phyloP scores from a whole-genome alignment of 305 asterid species.

The Plantago coronopus region DNA sequence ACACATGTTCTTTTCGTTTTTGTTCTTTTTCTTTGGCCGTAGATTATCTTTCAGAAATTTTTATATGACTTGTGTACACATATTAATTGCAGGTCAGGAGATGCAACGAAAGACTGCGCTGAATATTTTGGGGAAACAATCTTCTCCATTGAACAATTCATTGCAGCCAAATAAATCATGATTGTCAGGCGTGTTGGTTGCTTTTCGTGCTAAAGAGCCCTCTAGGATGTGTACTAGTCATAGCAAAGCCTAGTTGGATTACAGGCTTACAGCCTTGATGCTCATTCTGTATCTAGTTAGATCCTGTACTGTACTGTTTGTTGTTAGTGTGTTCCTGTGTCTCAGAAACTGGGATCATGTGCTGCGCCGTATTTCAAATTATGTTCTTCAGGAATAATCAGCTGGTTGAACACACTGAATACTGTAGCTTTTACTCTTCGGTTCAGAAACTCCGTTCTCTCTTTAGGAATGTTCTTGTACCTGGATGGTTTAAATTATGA shows the following conservation, averaged over 20 bases:
- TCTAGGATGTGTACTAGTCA: slow-evolving; percentile 16
- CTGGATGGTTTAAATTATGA: too few relatives aligned
- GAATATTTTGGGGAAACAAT: slow-evolving; percentile 54
- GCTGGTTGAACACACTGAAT: slow-evolving; percentile 22
- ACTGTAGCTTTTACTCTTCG: slow-evolving; percentile 21
- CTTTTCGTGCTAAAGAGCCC: slow-evolving; percentile 6
- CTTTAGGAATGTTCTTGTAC: too few relatives aligned
- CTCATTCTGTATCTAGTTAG: slow-evolving; percentile 11
- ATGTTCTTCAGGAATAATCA: slow-evolving; percentile 30
- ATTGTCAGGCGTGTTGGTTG: slow-evolving; percentile 13
- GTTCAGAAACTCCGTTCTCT: too few relatives aligned
- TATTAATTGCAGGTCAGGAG: slow-evolving; percentile 55
- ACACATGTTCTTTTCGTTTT: not conserved
- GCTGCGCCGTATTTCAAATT: slow-evolving; percentile 18
- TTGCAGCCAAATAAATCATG: slow-evolving; percentile 41
- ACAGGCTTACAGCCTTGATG: slow-evolving; percentile 21
- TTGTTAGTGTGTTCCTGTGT: slow-evolving; percentile 5
- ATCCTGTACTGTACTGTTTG: slow-evolving; percentile 6
- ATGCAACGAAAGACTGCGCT: slow-evolving; percentile 58
- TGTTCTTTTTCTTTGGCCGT: not conserved
- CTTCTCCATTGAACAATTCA: slow-evolving; percentile 31
- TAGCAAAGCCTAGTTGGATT: slow-evolving; percentile 19
- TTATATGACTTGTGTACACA: not conserved
- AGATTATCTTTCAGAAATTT: slow-evolving; percentile 6
- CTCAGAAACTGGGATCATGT: slow-evolving; percentile 21